A percentile compares a stretch with the other conserved stretches of the same genome.
These are phyloP conservation scores for Pythium biforme DNA, from an alignment of 352 stramenopile species.

Conservation along the genomic window DNA sequence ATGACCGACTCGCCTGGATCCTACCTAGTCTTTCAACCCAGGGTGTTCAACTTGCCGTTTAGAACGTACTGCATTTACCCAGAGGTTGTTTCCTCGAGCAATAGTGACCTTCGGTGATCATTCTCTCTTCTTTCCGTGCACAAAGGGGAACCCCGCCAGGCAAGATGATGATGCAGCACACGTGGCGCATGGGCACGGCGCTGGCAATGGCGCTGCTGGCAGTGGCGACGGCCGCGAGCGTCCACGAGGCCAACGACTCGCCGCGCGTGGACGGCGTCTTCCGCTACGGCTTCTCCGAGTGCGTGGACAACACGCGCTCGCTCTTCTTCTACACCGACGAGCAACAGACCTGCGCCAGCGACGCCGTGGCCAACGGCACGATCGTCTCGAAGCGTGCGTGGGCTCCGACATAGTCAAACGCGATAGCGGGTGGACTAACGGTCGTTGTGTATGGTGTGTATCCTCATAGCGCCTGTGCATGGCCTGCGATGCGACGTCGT, in stretches of 20 bases:
- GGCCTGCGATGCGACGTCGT: conserved; percentile 68
- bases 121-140: background rate
- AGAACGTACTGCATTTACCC: background rate
- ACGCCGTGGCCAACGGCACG: conserved; percentile 24
- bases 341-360: conserved; percentile 43
- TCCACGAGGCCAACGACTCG: background rate
- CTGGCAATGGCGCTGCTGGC: conserved; percentile 4
- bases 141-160: background rate
- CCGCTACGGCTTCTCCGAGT: conserved; percentile 79
- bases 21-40: background rate
- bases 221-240: background rate
- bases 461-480: conserved; percentile 53
- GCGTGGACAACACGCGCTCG: conserved; percentile 68
- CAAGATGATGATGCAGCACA: conserved; percentile 1
- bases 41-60: background rate
- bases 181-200: conserved; percentile 13
- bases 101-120: conserved; percentile 9
- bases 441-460: background rate
- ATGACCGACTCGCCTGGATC: background rate
- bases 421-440: too few species aligned
- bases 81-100: background rate
- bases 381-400: conserved; percentile 50
- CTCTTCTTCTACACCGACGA: conserved; percentile 74
- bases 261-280: conserved; percentile 25
- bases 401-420: too few species aligned